phyloP scores from a whole-genome alignment of 495 filamentous ascomycete species.

The Talaromyces nanjingensis region DNA sequence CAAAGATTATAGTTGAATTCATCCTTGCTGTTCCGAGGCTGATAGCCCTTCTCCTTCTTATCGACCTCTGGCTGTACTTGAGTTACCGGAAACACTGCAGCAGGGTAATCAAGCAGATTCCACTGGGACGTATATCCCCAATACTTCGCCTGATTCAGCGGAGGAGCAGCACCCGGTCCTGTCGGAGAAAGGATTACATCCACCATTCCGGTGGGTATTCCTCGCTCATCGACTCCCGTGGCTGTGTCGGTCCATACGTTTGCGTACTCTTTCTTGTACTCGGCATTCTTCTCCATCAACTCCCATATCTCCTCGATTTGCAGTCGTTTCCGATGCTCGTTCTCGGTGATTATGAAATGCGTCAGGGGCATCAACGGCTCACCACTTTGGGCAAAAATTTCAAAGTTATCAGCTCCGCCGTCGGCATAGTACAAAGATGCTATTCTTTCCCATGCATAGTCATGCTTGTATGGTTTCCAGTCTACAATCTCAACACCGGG shows the following conservation, averaged over 20 bases:
- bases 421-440: constrained; percentile 39
- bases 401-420: constrained; percentile 30
- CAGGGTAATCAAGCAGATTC: constrained; percentile 61
- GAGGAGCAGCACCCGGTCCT: constrained; percentile 45
- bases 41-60: background rate
- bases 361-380: constrained; percentile 43
- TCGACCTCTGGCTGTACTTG: constrained; percentile 18
- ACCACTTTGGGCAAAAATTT: constrained; percentile 28
- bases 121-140: constrained; percentile 58
- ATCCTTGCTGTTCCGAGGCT: constrained; percentile 1
- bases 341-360: constrained; percentile 41
- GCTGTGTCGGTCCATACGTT: constrained; percentile 36
- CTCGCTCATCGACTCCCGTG: constrained; percentile 15
- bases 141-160: constrained; percentile 42
- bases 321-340: constrained; percentile 22
- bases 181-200: constrained; percentile 57
- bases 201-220: constrained; percentile 22
- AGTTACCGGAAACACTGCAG: constrained; percentile 42
- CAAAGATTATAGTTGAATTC: constrained; percentile 5
- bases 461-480: constrained; percentile 49
- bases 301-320: constrained; percentile 28
- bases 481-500: constrained; percentile 43
- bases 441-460: constrained; percentile 42
- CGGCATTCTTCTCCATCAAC: constrained; percentile 43
- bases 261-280: constrained; percentile 31